Conservation (phyloP, 73 alveolate species). For the Tetrahymena malaccensis region DNA sequence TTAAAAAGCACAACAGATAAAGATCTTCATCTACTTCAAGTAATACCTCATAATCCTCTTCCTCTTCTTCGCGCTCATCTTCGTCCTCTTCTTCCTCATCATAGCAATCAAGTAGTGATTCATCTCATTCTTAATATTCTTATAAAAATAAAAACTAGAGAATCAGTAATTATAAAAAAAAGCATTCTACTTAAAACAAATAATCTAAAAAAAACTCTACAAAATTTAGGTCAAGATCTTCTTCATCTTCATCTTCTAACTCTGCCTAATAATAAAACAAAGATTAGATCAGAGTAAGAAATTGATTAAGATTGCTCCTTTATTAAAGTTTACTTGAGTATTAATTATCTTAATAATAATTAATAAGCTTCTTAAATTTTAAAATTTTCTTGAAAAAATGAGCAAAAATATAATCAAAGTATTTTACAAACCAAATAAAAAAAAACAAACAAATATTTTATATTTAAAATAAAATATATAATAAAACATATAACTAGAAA, state of each 20-base stretch:
- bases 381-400: no score
- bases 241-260: not conserved
- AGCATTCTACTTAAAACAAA: not conserved
- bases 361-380: no score
- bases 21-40: not conserved
- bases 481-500: no score
- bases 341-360: no score
- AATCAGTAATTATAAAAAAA: no score
- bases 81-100: not conserved
- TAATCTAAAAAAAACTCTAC: no score
- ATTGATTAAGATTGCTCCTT: no score
- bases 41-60: not conserved
- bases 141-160: not conserved
- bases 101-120: not conserved
- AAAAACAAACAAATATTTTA: no score
- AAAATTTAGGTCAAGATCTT: not conserved
- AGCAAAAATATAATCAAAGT: no score
- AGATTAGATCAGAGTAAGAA: not conserved
- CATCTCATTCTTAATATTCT: not conserved
- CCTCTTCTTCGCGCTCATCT: not conserved
- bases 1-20: not conserved
- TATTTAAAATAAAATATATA: no score
- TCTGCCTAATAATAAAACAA: not conserved
- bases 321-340: no score
- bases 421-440: no score